Evolutionary conservation across 2,329 filamentous ascomycete genomes (phyloP).

Genomic region (Aureobasidium sp.): DNA sequence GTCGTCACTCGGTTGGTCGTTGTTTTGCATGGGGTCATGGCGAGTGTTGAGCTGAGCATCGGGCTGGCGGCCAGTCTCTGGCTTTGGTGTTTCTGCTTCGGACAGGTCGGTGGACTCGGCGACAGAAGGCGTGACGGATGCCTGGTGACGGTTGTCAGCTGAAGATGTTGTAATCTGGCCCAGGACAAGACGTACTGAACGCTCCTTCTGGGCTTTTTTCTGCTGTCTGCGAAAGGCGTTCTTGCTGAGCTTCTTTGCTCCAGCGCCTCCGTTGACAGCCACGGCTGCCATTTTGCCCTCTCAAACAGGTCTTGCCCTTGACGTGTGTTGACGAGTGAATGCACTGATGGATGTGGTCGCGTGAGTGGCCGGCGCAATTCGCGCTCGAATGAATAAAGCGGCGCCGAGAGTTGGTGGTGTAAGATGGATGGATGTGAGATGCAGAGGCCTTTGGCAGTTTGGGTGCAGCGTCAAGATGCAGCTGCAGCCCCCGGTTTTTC

Average conservation of each 20-base stretch:
- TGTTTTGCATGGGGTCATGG: slow-evolving; percentile 22
- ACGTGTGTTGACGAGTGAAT: not conserved
- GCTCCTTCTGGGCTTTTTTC: slow-evolving; percentile 81
- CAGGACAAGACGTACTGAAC: slow-evolving; percentile 40
- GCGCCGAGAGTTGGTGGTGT: no score
- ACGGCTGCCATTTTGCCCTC: slow-evolving; percentile 29
- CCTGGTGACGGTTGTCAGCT: slow-evolving; percentile 26
- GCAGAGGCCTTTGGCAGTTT: not conserved
- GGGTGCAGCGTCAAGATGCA: not conserved
- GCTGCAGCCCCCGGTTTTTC: not conserved
- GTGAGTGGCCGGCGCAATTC: no score
- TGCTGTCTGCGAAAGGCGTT: slow-evolving; percentile 88
- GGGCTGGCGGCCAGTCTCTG: slow-evolving; percentile 15
- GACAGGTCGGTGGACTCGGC: slow-evolving; percentile 16
- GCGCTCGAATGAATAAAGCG: no score
- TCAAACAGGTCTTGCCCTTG: not conserved
- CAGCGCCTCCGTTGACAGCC: slow-evolving; percentile 25
- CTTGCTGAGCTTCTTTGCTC: slow-evolving; percentile 68
- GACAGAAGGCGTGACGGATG: slow-evolving; percentile 23
- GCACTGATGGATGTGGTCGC: no score
- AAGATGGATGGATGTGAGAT: no score
- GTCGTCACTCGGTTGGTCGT: slow-evolving; percentile 23
- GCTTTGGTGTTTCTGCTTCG: slow-evolving; percentile 17
- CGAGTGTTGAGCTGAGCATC: slow-evolving; percentile 10
- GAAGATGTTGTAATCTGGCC: slow-evolving; percentile 21